Conservation (phyloP, 345 rosid genomes). For the Leavenworthia alabamica region DNA sequence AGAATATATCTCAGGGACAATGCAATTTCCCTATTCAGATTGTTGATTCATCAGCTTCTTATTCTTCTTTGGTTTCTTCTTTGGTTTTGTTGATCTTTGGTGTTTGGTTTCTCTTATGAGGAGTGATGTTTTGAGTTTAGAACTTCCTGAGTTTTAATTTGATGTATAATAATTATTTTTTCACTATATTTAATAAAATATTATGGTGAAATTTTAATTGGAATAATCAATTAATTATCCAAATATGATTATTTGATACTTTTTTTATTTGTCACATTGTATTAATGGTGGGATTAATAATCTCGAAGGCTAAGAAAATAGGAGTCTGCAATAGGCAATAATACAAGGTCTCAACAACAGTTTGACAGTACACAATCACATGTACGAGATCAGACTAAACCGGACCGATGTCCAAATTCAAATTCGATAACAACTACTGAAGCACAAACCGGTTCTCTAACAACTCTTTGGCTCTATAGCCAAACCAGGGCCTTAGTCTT, state of each 20-base stretch:
- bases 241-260: not conserved
- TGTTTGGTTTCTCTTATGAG: constrained; percentile 12
- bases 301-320: not conserved
- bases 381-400: not conserved
- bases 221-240: not conserved
- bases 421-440: not conserved
- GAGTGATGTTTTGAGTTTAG: not conserved
- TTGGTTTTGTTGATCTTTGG: constrained; percentile 12
- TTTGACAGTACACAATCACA: not conserved
- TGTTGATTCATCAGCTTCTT: constrained; percentile 26
- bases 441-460: not conserved
- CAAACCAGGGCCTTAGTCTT: not conserved
- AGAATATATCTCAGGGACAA: constrained; percentile 59
- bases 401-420: not conserved
- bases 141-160: not conserved
- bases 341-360: not conserved
- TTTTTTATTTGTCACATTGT: not conserved
- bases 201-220: not conserved
- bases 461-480: not conserved
- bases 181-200: not conserved
- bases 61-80: not conserved
- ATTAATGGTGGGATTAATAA: not conserved
- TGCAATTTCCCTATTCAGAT: constrained; percentile 69
- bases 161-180: not conserved
- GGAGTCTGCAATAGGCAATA: not conserved